Percentiles rank a stretch among this genome's conserved stretches.
These are phyloP conservation scores for Symbiodinium natans DNA, from an alignment of 73 alveolate genomes.

Conservation along the genomic window DNA sequence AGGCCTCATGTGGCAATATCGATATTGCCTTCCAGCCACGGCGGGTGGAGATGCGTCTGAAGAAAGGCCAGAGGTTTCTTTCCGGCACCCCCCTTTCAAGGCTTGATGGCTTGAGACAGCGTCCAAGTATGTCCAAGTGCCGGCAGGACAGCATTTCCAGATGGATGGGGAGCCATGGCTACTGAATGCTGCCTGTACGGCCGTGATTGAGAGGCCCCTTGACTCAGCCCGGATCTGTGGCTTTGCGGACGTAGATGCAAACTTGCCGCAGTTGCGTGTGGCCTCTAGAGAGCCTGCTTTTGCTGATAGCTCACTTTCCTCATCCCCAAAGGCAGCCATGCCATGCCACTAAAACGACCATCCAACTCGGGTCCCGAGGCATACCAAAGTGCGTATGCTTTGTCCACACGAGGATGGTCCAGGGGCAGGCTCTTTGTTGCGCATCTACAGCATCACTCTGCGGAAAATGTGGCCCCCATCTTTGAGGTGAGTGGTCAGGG, in stretches of 20 bases:
- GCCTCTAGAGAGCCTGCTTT: no score
- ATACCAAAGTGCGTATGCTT: conserved; percentile 62
- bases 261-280: no score
- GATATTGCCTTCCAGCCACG: conserved; percentile 39
- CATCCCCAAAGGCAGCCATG: no score
- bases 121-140: no score
- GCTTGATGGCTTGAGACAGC: no score
- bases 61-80: background rate
- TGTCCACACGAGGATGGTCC: conserved; percentile 44
- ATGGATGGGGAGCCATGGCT: conserved; percentile 92
- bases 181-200: conserved; percentile 82
- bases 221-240: background rate
- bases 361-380: background rate
- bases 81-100: background rate
- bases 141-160: conserved; percentile 72
- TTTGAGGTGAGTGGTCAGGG: conserved; percentile 67
- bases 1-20: conserved; percentile 36
- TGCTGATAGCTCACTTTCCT: no score
- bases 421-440: conserved; percentile 20
- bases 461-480: background rate
- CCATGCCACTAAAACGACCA: no score
- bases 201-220: conserved; percentile 22
- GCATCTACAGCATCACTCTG: background rate
- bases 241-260: no score
- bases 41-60: conserved; percentile 55